Percentiles rank a stretch among this genome's conserved stretches.
Evolutionary conservation across 495 filamentous ascomycete genomes (phyloP).

Genomic region (Recurvomyces mirabilis): DNA sequence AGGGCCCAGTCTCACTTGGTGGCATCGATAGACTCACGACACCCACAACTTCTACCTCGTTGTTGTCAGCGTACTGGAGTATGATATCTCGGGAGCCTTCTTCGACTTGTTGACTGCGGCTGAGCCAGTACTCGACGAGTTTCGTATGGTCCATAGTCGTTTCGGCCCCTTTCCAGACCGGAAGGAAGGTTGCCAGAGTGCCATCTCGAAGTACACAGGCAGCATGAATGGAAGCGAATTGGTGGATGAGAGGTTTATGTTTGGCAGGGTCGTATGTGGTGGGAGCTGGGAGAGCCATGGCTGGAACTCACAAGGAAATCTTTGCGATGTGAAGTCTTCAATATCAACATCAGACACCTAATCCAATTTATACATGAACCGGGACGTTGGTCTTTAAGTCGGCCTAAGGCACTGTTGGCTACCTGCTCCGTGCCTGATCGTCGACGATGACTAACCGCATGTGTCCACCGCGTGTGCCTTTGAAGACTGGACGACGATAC

Average conservation of each 20-base stretch:
- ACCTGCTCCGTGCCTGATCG: no score
- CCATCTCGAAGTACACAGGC: slow-evolving; percentile 16
- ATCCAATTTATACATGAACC: no score
- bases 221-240: slow-evolving; percentile 12
- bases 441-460: no score
- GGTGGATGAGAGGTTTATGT: slow-evolving; percentile 5
- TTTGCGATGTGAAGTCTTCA: no score
- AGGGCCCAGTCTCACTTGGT: slow-evolving; percentile 12
- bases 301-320: no score
- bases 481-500: no score
- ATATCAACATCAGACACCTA: no score
- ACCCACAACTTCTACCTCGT: slow-evolving; percentile 7
- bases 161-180: background rate
- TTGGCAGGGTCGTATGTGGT: slow-evolving; percentile 6
- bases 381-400: no score
- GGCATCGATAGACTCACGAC: slow-evolving; percentile 9
- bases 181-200: slow-evolving; percentile 12
- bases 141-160: background rate
- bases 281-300: slow-evolving; percentile 7
- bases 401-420: no score
- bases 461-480: no score
- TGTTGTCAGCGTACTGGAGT: slow-evolving; percentile 5
- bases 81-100: background rate
- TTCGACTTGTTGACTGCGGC: background rate
- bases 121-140: slow-evolving; percentile 6